Evolutionary conservation across 768 basidiomycete species (phyloP).

Genomic region (Lactarius trivialis): DNA sequence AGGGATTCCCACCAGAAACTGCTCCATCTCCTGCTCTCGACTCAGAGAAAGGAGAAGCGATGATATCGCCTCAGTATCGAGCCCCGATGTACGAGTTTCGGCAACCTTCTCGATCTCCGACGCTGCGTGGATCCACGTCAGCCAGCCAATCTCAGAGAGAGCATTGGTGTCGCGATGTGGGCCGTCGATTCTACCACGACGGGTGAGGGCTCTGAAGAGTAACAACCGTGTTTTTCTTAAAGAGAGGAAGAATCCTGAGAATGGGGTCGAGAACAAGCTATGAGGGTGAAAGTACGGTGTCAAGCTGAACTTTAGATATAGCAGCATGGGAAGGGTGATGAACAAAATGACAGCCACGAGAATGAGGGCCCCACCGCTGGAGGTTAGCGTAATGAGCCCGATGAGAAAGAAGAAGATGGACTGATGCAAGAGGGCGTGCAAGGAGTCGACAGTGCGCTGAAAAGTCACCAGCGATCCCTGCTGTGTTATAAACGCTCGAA

Average conservation of each 20-base stretch:
- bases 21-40: conserved; percentile 6
- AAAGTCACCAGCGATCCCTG: not conserved
- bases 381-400: not conserved
- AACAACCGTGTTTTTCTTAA: not conserved
- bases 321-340: not conserved
- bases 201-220: not conserved
- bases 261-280: conserved; percentile 5
- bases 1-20: conserved; percentile 9
- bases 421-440: not conserved
- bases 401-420: conserved; percentile 3
- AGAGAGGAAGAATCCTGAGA: conserved; percentile 1
- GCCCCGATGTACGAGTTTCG: not conserved
- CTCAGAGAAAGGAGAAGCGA: not conserved
- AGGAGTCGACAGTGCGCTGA: not conserved
- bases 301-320: conserved; percentile 6
- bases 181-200: not conserved
- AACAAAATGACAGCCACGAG: not conserved
- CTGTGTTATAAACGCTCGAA: not conserved
- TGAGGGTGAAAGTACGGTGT: not conserved
- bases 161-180: not conserved
- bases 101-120: conserved; percentile 3
- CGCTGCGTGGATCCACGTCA: not conserved
- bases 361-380: not conserved
- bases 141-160: not conserved
- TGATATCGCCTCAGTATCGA: not conserved